phyloP scores from a whole-genome alignment of 202 grass and related monocot genomes.

The Zoysia matrella region DNA sequence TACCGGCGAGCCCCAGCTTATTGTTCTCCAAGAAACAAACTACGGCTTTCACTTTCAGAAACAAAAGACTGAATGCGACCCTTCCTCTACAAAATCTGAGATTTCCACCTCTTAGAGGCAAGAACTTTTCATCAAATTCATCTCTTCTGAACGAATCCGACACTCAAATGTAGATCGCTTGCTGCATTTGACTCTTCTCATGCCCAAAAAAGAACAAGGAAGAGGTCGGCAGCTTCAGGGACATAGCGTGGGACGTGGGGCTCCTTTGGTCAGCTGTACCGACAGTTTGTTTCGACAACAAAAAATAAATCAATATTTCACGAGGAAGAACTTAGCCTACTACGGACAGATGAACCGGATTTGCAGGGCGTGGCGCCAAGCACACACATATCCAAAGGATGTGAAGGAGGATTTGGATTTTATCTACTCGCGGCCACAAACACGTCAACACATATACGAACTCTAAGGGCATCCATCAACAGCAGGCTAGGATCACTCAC shows the following conservation, averaged over 20 bases:
- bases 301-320: too few relatives aligned
- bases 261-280: not conserved
- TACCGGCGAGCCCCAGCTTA: slow-evolving; percentile 19
- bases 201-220: not conserved
- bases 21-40: slow-evolving; percentile 23
- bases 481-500: slow-evolving; percentile 9
- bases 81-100: slow-evolving; percentile 18
- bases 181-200: slow-evolving; percentile 18
- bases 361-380: not conserved
- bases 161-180: not conserved
- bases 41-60: slow-evolving; percentile 15
- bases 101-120: slow-evolving; percentile 30
- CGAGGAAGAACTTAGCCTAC: not conserved
- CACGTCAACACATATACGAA: not conserved
- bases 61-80: slow-evolving; percentile 8
- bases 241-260: slow-evolving; percentile 8
- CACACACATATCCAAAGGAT: slow-evolving; percentile 1
- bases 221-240: slow-evolving; percentile 45
- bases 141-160: slow-evolving; percentile 27
- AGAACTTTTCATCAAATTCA: slow-evolving; percentile 17
- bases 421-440: not conserved
- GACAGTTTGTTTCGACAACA: not conserved
- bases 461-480: not conserved
- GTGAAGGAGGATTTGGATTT: not conserved
- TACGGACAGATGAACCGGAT: not conserved